A percentile compares a stretch with the other conserved stretches of the same genome.
Conservation (phyloP, 2,329 filamentous ascomycete genomes). For the Colletotrichum higginsianum region DNA sequence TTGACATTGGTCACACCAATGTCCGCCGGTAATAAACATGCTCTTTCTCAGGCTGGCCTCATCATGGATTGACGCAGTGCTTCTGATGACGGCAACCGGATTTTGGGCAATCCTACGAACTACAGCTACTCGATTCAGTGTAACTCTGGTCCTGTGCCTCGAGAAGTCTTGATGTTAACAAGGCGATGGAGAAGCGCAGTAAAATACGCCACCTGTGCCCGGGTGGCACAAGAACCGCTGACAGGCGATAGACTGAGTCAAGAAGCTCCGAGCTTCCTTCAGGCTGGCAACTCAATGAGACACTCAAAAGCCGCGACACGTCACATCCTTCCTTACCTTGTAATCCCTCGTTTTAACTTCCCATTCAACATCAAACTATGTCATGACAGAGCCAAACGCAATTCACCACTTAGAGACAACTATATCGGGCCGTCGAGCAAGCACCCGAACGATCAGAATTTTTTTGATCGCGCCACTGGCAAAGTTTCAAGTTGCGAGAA, state of each 20-base stretch:
- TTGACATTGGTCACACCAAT: no score
- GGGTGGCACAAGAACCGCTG: neutral
- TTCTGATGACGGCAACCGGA: no score
- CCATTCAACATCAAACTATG: constrained; percentile 9
- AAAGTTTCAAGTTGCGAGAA: constrained; percentile 26
- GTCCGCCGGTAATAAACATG: no score
- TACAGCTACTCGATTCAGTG: no score
- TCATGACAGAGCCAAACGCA: constrained; percentile 7
- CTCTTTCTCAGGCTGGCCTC: no score
- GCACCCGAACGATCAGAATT: neutral
- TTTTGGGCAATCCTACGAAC: no score
- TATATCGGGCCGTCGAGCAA: neutral
- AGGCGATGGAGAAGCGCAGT: no score
- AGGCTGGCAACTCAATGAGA: neutral
- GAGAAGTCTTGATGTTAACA: no score
- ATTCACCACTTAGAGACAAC: neutral
- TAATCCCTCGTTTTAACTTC: neutral
- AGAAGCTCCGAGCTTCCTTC: neutral
- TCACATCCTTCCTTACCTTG: neutral
- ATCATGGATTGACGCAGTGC: no score
- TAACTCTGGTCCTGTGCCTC: no score
- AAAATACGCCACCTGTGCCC: neutral
- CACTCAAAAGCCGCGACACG: constrained; percentile 1
- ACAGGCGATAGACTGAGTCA: neutral
- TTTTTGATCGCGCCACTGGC: constrained; percentile 15